Percentiles rank a stretch among this genome's conserved stretches.
phyloP scores from a whole-genome alignment of 1,139 yeast species.

The Pichia sp. region DNA sequence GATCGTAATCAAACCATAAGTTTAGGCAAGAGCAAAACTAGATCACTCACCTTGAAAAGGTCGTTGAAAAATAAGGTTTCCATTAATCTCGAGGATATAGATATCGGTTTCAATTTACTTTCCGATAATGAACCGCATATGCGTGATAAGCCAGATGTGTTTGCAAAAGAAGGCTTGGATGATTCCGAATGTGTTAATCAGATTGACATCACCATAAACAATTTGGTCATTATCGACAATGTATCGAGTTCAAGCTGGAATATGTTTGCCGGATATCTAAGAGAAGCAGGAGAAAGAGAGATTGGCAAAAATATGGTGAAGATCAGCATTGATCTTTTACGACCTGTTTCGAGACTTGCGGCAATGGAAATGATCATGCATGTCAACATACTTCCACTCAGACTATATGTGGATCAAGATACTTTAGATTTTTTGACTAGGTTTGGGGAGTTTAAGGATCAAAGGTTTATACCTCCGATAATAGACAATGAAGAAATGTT shows the following conservation, averaged over 20 bases:
- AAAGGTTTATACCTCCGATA: conserved; percentile 44
- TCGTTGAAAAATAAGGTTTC: conserved; percentile 57
- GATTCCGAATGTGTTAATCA: conserved; percentile 42
- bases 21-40: conserved; percentile 25
- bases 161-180: conserved; percentile 23
- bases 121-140: conserved; percentile 37
- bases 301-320: conserved; percentile 59
- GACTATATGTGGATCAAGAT: conserved; percentile 89
- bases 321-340: conserved; percentile 45
- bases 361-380: conserved; percentile 61
- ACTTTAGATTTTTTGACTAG: conserved; percentile 76
- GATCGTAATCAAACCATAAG: conserved; percentile 14
- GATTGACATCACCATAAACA: conserved; percentile 36
- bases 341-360: conserved; percentile 58
- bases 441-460: conserved; percentile 74
- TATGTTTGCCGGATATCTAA: conserved; percentile 66
- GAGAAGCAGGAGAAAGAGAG: conserved; percentile 62
- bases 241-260: conserved; percentile 90
- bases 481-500: conserved; percentile 64
- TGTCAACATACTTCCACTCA: conserved; percentile 56
- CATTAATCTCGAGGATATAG: conserved; percentile 47
- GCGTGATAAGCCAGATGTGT: conserved; percentile 14
- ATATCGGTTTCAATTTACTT: conserved; percentile 37
- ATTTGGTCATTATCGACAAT: conserved; percentile 63
- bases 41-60: conserved; percentile 48